Conservation (phyloP, 169 alveolate genomes). For the Ichthyophthirius multifiliis region DNA sequence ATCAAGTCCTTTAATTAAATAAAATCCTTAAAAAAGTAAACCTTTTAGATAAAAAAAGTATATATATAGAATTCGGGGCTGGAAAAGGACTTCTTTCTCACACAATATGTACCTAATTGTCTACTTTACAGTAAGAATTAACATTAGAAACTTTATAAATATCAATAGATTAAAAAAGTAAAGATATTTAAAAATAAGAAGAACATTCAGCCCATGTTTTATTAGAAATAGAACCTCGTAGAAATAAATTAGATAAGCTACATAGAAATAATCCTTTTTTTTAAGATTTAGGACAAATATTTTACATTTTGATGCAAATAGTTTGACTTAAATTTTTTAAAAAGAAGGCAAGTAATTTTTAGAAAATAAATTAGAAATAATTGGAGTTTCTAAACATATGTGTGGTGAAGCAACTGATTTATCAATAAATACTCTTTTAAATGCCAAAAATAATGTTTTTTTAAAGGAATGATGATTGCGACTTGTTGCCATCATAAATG, state of each 20-base stretch:
- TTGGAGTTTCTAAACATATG: constrained; percentile 46
- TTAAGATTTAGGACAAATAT: constrained; percentile 23
- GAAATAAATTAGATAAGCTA: constrained; percentile 21
- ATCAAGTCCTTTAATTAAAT: not conserved
- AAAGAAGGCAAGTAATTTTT: not conserved
- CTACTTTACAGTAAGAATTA: not conserved
- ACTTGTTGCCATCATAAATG: constrained; percentile 47
- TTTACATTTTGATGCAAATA: constrained; percentile 23
- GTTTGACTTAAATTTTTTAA: not conserved
- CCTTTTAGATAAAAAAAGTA: not conserved
- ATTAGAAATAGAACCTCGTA: constrained; percentile 30
- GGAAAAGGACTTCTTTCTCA: constrained; percentile 47
- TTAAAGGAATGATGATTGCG: constrained; percentile 31
- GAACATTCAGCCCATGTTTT: constrained; percentile 15
- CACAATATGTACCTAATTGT: not conserved
- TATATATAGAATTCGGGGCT: constrained; percentile 43
- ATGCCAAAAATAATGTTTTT: not conserved
- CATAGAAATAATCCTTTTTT: constrained; percentile 18
- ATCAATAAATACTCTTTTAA: constrained; percentile 23
- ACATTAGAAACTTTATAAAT: not conserved
- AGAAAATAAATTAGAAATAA: not conserved
- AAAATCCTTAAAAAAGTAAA: not conserved
- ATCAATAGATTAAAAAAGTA: not conserved
- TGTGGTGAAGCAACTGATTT: constrained; percentile 45
- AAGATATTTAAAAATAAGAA: not conserved